These are phyloP conservation scores for Tricladium varicosporioides DNA, from an alignment of 2,329 filamentous ascomycete genomes.

Conservation along the genomic window DNA sequence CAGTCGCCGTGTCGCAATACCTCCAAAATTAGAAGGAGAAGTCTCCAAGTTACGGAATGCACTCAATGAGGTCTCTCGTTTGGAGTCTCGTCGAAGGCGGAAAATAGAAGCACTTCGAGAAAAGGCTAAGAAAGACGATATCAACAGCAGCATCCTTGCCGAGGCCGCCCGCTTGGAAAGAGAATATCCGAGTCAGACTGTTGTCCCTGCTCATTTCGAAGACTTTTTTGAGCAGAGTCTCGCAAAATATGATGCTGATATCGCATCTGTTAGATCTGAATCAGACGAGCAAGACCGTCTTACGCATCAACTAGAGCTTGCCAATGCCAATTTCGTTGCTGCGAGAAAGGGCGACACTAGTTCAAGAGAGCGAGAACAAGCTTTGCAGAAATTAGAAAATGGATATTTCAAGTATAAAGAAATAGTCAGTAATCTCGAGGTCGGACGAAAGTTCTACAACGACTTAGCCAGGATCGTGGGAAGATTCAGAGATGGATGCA, in stretches of 20 bases:
- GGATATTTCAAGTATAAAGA: conserved; percentile 97
- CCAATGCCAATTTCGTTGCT: conserved; percentile 75
- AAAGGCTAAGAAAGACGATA: conserved; percentile 83
- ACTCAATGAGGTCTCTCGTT: conserved; percentile 79
- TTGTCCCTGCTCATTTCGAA: conserved; percentile 89
- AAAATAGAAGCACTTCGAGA: conserved; percentile 77
- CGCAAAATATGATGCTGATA: conserved; percentile 76
- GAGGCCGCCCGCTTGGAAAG: conserved; percentile 85
- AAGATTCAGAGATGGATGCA: conserved; percentile 77
- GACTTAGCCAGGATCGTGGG: conserved; percentile 86
- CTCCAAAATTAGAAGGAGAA: conserved; percentile 75
- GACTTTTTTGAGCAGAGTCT: conserved; percentile 83
- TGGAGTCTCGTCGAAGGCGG: conserved; percentile 77
- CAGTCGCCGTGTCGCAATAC: conserved; percentile 74
- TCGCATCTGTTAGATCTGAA: conserved; percentile 69
- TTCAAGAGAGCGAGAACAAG: conserved; percentile 75
- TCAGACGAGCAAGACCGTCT: conserved; percentile 73
- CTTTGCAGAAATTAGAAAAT: conserved; percentile 82
- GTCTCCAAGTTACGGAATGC: conserved; percentile 73
- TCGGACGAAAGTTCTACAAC: conserved; percentile 94
- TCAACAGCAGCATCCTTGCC: conserved; percentile 77
- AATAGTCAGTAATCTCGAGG: conserved; percentile 86
- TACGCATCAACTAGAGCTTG: conserved; percentile 65
- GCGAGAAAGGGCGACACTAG: conserved; percentile 60
- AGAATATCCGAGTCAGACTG: conserved; percentile 77